Evolutionary conservation across 495 filamentous ascomycete genomes (phyloP).

Genomic region (Podospora pseudocomata): DNA sequence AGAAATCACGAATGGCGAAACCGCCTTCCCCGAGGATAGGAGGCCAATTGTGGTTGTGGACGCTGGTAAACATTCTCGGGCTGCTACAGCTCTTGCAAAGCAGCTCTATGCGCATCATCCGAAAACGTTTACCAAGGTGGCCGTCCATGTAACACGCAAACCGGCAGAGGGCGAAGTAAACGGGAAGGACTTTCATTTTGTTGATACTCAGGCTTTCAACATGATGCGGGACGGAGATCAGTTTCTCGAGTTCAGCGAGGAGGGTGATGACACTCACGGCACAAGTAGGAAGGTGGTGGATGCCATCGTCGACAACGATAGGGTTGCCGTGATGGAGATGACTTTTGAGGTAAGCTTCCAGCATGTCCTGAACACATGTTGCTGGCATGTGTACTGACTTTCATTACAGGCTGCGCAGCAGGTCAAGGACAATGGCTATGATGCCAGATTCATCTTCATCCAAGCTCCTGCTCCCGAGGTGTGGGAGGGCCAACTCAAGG

Average conservation of each 20-base stretch:
- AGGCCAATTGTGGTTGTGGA: conserved; percentile 48
- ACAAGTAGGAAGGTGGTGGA: conserved; percentile 46
- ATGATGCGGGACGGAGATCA: conserved; percentile 51
- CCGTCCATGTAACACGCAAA: conserved; percentile 42
- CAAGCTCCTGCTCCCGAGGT: conserved; percentile 61
- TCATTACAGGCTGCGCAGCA: conserved; percentile 60
- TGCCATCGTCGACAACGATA: conserved; percentile 43
- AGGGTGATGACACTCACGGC: conserved; percentile 42
- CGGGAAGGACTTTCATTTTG: conserved; percentile 45
- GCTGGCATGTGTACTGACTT: conserved; percentile 16
- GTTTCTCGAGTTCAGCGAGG: conserved; percentile 47
- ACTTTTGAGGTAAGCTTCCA: conserved; percentile 41
- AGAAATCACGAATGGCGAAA: conserved; percentile 29
- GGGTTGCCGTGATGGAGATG: conserved; percentile 57
- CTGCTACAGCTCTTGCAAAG: conserved; percentile 35
- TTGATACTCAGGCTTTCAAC: conserved; percentile 46
- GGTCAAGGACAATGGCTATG: conserved; percentile 65
- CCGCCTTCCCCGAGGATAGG: conserved; percentile 39
- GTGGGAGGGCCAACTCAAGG: conserved; percentile 57
- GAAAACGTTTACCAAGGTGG: conserved; percentile 38
- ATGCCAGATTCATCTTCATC: conserved; percentile 70
- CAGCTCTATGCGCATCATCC: conserved; percentile 43
- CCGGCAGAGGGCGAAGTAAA: conserved; percentile 45
- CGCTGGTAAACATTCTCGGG: conserved; percentile 1
- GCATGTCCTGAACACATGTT: background rate